These are phyloP conservation scores for Backusella mclennaniae DNA, from an alignment of 192 early-diverging fungal species.

Conservation along the genomic window DNA sequence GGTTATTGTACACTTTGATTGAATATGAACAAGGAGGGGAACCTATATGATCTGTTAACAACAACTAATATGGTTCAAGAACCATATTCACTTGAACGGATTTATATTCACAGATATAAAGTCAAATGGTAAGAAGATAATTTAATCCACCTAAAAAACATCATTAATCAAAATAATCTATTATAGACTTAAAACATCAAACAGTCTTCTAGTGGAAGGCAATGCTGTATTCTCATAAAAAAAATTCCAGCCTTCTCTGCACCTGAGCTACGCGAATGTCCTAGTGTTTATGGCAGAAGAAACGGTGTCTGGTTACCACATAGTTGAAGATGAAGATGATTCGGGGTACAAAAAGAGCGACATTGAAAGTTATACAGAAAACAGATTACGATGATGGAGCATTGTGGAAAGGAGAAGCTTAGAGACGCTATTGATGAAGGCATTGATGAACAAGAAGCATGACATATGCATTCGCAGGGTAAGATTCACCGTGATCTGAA, in stretches of 20 bases:
- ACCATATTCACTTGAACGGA: constrained; percentile 63
- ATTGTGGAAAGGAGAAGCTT: constrained; percentile 92
- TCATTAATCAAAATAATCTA: background rate
- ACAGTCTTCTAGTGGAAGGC: constrained; percentile 5
- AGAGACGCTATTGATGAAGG: constrained; percentile 78
- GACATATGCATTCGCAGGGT: constrained; percentile 82
- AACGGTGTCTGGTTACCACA: constrained; percentile 77
- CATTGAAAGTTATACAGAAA: constrained; percentile 33
- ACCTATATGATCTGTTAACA: constrained; percentile 63
- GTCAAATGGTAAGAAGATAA: constrained; percentile 30
- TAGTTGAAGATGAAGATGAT: constrained; percentile 76
- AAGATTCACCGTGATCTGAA: constrained; percentile 93
- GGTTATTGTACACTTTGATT: constrained; percentile 39
- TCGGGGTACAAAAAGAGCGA: constrained; percentile 27
- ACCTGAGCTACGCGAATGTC: constrained; percentile 59
- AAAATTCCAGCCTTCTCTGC: constrained; percentile 38
- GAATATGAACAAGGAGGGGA: constrained; percentile 48
- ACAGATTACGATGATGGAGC: constrained; percentile 59
- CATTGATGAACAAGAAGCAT: constrained; percentile 78
- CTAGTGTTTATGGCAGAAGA: constrained; percentile 60
- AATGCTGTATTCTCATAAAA: background rate
- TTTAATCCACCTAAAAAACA: background rate
- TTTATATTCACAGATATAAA: constrained; percentile 61
- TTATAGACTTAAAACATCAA: constrained; percentile 32
- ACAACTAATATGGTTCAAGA: constrained; percentile 58